Conservation (phyloP, 306 rosid species). For the Alnus rubra region DNA sequence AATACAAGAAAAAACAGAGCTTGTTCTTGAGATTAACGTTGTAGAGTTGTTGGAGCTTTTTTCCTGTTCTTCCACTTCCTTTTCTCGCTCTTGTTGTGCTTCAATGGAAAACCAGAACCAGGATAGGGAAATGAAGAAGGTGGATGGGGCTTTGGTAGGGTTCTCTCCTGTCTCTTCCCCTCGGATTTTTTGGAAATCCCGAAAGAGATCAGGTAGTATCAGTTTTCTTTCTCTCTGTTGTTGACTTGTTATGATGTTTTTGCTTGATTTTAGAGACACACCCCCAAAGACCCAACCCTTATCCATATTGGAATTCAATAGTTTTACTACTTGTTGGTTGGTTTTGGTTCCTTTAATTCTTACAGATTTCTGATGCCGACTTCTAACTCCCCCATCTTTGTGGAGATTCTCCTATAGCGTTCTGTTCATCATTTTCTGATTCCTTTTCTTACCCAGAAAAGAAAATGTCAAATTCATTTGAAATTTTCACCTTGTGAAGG, state of each 20-base stretch:
- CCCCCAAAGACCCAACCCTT: neutral
- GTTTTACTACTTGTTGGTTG: neutral
- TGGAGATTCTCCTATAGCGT: neutral
- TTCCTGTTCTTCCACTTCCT: neutral
- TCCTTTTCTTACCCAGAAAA: neutral
- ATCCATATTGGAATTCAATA: neutral
- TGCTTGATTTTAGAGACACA: neutral
- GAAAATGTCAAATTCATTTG: no score
- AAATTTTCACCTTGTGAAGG: no score
- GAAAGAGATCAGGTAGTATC: slow-evolving; percentile 77
- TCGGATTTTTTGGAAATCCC: slow-evolving; percentile 75
- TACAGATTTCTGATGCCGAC: neutral
- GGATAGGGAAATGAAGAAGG: slow-evolving; percentile 34
- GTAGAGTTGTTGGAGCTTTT: neutral
- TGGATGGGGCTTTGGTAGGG: slow-evolving; percentile 53
- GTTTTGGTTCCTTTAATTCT: neutral
- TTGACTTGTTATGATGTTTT: neutral
- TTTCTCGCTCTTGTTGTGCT: neutral
- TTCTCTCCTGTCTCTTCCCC: slow-evolving; percentile 77
- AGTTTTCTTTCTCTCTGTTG: neutral
- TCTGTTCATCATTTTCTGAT: neutral
- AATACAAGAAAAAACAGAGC: neutral
- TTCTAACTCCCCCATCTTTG: neutral
- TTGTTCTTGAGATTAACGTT: slow-evolving; percentile 9
- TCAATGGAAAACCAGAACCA: slow-evolving; percentile 47